phyloP scores from a whole-genome alignment of 768 basidiomycete genomes.

The Infundibulicybe gibba region DNA sequence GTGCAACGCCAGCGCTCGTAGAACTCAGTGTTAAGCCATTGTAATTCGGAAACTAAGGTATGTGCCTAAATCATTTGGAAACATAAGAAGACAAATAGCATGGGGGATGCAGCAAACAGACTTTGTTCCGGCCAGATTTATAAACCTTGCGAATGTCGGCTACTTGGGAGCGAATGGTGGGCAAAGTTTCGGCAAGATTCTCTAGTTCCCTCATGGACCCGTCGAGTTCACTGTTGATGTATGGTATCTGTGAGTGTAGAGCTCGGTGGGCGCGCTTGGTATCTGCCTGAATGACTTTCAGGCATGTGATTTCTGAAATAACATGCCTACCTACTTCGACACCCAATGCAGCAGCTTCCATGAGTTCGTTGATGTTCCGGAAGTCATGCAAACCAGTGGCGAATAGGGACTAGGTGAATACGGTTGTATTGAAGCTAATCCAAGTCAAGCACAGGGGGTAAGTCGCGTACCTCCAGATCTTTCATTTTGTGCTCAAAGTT shows the following conservation, averaged over 20 bases:
- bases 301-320: neutral
- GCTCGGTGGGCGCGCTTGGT: constrained; percentile 57
- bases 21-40: constrained; percentile 77
- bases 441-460: neutral
- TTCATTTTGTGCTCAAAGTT: constrained; percentile 57
- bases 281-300: constrained; percentile 39
- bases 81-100: constrained; percentile 1
- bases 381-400: constrained; percentile 74
- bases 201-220: constrained; percentile 54
- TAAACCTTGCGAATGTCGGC: constrained; percentile 62
- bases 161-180: constrained; percentile 59
- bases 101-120: constrained; percentile 18
- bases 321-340: constrained; percentile 46
- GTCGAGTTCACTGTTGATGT: constrained; percentile 57
- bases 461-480: constrained; percentile 48
- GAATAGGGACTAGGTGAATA: constrained; percentile 47
- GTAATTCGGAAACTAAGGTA: constrained; percentile 57
- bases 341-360: constrained; percentile 59
- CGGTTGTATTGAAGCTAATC: too few species aligned
- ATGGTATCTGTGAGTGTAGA: constrained; percentile 55
- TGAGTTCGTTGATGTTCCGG: constrained; percentile 63
- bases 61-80: constrained; percentile 45
- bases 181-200: constrained; percentile 56
- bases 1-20: constrained; percentile 72
- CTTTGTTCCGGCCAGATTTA: constrained; percentile 69